phyloP scores from a whole-genome alignment of 345 rosid genomes.

The Aquilaria sinensis region DNA sequence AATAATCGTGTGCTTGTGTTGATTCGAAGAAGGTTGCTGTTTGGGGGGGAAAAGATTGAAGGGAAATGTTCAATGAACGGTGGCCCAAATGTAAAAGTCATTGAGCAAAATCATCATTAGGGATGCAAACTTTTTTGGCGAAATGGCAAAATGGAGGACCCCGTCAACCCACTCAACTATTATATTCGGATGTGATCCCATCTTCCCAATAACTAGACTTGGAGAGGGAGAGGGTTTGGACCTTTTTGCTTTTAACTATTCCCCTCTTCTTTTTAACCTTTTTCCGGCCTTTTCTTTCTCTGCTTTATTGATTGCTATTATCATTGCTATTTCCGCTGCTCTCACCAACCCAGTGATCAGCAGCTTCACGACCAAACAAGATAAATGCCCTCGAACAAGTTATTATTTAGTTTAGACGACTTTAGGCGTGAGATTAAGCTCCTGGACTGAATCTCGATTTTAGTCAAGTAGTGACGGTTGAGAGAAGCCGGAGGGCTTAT shows the following conservation, averaged over 20 bases:
- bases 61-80: constrained; percentile 8
- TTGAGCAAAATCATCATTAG: constrained; percentile 17
- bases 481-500: too few species aligned
- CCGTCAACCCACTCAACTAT: constrained; percentile 23
- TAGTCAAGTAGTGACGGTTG: too few species aligned
- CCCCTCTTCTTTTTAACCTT: background rate
- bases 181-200: too few species aligned
- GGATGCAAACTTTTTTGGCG: constrained; percentile 12
- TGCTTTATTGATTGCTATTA: constrained; percentile 10
- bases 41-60: background rate
- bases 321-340: constrained; percentile 14
- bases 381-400: too few species aligned
- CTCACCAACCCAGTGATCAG: constrained; percentile 1
- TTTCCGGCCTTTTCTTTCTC: background rate
- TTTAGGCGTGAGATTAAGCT: too few species aligned
- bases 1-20: background rate
- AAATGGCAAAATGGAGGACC: constrained; percentile 20
- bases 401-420: too few species aligned
- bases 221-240: background rate
- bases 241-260: constrained; percentile 8
- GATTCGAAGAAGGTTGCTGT: background rate
- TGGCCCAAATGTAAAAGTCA: background rate
- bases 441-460: too few species aligned
- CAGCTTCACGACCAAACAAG: too few species aligned
- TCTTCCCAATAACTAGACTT: too few species aligned